These are phyloP conservation scores for Hordeum pubiflorum DNA, from an alignment of 202 grass and related monocot genomes.

Conservation along the genomic window DNA sequence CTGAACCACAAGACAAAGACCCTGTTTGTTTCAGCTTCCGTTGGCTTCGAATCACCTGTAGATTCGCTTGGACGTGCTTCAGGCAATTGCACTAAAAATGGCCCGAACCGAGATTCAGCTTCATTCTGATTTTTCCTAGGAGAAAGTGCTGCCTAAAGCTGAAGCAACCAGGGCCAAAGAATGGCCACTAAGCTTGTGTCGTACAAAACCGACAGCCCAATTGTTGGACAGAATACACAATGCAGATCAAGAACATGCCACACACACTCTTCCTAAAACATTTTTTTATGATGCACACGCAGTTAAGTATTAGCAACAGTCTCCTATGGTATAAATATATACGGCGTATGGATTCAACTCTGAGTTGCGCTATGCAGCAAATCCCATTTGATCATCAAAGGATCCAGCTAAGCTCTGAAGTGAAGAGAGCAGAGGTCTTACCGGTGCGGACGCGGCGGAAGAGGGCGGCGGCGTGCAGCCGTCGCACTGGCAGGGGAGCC, in stretches of 20 bases:
- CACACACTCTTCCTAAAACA: not conserved
- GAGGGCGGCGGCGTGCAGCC: conserved; percentile 43
- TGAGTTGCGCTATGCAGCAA: not conserved
- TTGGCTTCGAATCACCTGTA: no score
- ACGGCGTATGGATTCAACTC: not conserved
- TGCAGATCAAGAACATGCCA: not conserved
- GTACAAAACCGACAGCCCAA: not conserved
- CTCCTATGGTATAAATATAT: not conserved
- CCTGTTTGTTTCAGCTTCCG: no score
- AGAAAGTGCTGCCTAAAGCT: no score
- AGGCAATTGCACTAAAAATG: no score
- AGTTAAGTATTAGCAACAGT: not conserved
- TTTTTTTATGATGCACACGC: not conserved
- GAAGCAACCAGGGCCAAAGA: no score
- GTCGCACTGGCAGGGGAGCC: conserved; percentile 67
- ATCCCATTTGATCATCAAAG: not conserved
- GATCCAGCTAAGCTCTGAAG: not conserved
- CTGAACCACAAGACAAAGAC: not conserved
- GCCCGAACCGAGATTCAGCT: no score
- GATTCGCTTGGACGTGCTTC: no score
- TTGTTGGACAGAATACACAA: not conserved
- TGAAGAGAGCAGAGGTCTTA: conserved; percentile 17
- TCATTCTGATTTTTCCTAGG: no score
- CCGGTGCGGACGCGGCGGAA: conserved; percentile 29
- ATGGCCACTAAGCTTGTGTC: no score